Conservation (phyloP, 1,284 basidiomycete genomes). For the Ustilago curta region DNA sequence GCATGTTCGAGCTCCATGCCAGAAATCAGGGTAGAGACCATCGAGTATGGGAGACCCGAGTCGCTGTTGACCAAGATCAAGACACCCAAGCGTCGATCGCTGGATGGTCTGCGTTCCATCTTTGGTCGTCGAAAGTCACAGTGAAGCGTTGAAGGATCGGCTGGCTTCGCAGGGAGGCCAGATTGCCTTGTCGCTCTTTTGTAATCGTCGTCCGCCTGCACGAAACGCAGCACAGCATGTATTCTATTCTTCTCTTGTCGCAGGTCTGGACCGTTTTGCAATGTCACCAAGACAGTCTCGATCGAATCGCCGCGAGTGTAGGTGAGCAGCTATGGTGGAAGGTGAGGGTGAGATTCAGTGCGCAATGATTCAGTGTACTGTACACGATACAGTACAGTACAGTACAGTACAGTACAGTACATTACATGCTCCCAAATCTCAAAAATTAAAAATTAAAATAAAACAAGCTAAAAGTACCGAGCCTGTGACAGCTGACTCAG, state of each 20-base stretch:
- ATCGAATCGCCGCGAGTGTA: neutral
- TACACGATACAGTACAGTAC: too few species aligned
- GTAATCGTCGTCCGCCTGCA: neutral
- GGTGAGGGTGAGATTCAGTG: too few species aligned
- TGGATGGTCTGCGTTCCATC: conserved; percentile 28
- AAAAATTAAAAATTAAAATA: neutral
- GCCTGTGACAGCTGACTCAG: conserved; percentile 31
- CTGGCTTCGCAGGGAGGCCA: neutral
- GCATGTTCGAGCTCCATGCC: conserved; percentile 5
- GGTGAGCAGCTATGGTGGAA: neutral
- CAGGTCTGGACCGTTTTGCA: conserved; percentile 1
- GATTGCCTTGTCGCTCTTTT: neutral
- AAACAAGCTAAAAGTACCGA: neutral
- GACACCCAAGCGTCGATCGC: conserved; percentile 18
- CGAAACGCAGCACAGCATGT: neutral
- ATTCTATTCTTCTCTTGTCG: neutral
- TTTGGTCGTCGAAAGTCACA: conserved; percentile 28
- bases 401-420: too few species aligned
- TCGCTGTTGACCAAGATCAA: conserved; percentile 12
- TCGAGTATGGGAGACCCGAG: conserved; percentile 25
- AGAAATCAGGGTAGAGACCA: conserved; percentile 14
- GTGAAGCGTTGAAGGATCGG: neutral
- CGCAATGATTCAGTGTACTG: too few species aligned
- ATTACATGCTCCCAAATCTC: neutral
- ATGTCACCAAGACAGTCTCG: neutral